Base-by-base conservation (phyloP, 495 filamentous ascomycete species). In the Margaritispora aquatica region DNA sequence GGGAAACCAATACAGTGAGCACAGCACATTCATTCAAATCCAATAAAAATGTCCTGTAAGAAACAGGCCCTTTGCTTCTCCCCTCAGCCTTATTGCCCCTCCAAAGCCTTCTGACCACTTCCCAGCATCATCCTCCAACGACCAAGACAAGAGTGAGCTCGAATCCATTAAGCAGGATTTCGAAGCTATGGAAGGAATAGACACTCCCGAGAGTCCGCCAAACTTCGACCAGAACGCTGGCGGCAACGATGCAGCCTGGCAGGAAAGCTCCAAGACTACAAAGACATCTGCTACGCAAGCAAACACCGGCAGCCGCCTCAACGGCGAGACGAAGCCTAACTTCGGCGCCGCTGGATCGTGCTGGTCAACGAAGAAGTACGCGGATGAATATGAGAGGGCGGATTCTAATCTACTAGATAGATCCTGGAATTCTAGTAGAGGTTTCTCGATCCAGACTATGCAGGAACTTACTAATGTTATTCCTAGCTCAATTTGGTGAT, bases 301-400 rank as follows among this genome's bases (percentile, higher is more conserved):
- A 44, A 44, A 44, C 38, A 44, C 38, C 15, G 38, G 38, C 11
- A 44, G 31, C 8, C 55, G 61, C 22, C 19, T 46, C 31, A 65
- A 68, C 26, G 62, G 58, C 17, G 62, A 58, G 10, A 59, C 34
- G 38, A 63, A 62, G 51, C 26, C 48, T 24, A 55, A 58, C 52
- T 58, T 63, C 27, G 60, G 66, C 23, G 53, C 63, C 11, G 63
- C 66, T 17, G 66, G 66, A 49, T 63, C 63, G 13, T 55, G 54
- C 20, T 68, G 66, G 66, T 38, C 55, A 1, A 63, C 56, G 2
- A 68, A 68, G 60, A 68, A 68, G 55, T 63, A 57, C 29, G 17
- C 55, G 19, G 66, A 68, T 20, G 66, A 68, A 31, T 66, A 66
- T 47, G 63, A 66, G 34, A 48, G 56, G n/a, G 63, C 60, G 0